Conservation (phyloP, 352 stramenopile genomes). For the Achlya hypogyna region DNA sequence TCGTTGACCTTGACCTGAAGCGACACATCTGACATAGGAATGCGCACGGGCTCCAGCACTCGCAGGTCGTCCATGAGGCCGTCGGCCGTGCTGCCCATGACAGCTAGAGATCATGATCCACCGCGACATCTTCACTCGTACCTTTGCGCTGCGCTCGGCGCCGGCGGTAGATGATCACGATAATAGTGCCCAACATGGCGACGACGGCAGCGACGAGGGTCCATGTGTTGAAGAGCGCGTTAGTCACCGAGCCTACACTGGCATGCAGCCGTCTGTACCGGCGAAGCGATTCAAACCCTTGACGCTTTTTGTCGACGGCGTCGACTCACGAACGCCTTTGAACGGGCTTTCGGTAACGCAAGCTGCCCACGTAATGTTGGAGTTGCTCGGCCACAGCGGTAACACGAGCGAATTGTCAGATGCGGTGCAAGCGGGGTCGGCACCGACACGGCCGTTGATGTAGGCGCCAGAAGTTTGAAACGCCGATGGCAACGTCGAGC, state of each 20-base stretch:
- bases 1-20: not conserved
- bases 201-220: not conserved
- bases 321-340: too few relatives aligned
- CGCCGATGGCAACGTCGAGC: too few relatives aligned
- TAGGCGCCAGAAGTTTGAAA: too few relatives aligned
- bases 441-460: too few relatives aligned
- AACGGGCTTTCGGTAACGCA: too few relatives aligned
- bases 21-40: not conserved
- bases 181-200: not conserved
- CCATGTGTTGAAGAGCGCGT: not conserved
- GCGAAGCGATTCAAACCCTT: not conserved
- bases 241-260: too few relatives aligned
- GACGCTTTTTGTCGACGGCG: too few relatives aligned
- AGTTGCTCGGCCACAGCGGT: too few relatives aligned
- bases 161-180: not conserved
- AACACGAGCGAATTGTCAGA: too few relatives aligned
- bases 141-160: not conserved
- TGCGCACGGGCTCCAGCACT: not conserved
- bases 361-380: too few relatives aligned
- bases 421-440: too few relatives aligned
- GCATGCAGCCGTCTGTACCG: too few relatives aligned
- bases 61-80: not conserved
- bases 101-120: not conserved
- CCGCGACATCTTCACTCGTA: not conserved
- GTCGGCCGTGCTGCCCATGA: not conserved